A percentile compares a stretch with the other conserved stretches of the same genome.
Evolutionary conservation across 2,329 filamentous ascomycete species (phyloP).

Genomic region (Dactylellina drechsleri): DNA sequence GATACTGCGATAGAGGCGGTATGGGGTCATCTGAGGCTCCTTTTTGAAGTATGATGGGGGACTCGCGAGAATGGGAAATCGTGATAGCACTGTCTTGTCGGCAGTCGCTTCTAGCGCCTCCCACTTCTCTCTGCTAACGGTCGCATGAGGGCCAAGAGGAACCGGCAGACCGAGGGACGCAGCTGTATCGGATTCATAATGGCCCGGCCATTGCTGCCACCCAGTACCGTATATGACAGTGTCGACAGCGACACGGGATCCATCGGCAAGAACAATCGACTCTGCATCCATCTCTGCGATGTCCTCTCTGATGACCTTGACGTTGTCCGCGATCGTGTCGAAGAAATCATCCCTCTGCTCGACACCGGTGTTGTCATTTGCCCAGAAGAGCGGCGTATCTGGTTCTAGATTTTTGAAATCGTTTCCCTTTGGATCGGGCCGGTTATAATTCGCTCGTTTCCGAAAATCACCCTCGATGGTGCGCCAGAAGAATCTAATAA

Average conservation of each 20-base stretch:
- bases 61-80: constrained; percentile 53
- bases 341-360: constrained; percentile 59
- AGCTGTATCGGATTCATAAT: constrained; percentile 28
- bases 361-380: constrained; percentile 56
- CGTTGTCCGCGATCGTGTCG: constrained; percentile 56
- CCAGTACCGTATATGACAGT: constrained; percentile 59
- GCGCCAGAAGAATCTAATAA: constrained; percentile 54
- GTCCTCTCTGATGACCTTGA: constrained; percentile 57
- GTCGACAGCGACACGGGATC: constrained; percentile 56
- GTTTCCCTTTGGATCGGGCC: constrained; percentile 55
- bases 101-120: too few relatives aligned
- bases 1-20: constrained; percentile 57
- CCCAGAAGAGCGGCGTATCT: constrained; percentile 59
- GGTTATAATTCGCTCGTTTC: constrained; percentile 54
- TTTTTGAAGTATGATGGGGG: constrained; percentile 53
- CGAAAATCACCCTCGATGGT: constrained; percentile 41
- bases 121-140: constrained; percentile 4
- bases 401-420: constrained; percentile 58
- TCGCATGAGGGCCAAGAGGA: neutral
- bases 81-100: too few relatives aligned
- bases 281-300: constrained; percentile 49
- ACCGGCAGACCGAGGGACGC: constrained; percentile 52
- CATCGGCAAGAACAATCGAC: constrained; percentile 52
- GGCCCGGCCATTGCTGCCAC: constrained; percentile 50
- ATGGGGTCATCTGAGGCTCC: constrained; percentile 47